A percentile compares a stretch with the other conserved stretches of the same genome.
Conservation (phyloP, 495 filamentous ascomycete species). For the Tuber calosporum region DNA sequence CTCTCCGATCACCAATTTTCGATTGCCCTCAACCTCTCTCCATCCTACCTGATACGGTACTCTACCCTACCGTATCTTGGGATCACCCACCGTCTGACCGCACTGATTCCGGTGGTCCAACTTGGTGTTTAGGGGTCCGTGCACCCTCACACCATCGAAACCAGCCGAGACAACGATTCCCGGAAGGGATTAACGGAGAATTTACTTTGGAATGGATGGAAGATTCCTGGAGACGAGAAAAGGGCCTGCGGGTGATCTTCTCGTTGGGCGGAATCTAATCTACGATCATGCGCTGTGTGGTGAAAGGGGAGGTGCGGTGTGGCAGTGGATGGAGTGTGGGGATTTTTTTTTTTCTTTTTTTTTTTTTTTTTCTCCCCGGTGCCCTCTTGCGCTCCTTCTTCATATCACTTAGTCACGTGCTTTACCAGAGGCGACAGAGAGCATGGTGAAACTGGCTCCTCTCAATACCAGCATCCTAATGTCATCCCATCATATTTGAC, state of each 20-base stretch:
- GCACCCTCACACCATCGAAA: background rate
- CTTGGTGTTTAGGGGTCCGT: background rate
- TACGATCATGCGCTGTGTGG: background rate
- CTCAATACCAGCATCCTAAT: background rate
- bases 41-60: background rate
- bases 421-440: background rate
- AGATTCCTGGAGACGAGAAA: background rate
- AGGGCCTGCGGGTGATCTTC: background rate
- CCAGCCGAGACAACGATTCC: background rate
- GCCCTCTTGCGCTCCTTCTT: background rate
- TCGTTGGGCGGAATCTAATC: background rate
- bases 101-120: background rate
- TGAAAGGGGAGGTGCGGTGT: background rate
- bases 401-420: background rate
- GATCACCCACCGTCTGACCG: background rate
- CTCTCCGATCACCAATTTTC: background rate
- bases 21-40: background rate
- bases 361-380: background rate
- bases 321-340: background rate
- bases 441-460: background rate
- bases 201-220: background rate
- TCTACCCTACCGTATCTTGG: background rate
- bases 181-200: slow-evolving; percentile 4
- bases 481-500: background rate
- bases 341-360: no score